Base-by-base conservation (phyloP, 331 rosid genomes). In the Erythrophleum ivorense region DNA sequence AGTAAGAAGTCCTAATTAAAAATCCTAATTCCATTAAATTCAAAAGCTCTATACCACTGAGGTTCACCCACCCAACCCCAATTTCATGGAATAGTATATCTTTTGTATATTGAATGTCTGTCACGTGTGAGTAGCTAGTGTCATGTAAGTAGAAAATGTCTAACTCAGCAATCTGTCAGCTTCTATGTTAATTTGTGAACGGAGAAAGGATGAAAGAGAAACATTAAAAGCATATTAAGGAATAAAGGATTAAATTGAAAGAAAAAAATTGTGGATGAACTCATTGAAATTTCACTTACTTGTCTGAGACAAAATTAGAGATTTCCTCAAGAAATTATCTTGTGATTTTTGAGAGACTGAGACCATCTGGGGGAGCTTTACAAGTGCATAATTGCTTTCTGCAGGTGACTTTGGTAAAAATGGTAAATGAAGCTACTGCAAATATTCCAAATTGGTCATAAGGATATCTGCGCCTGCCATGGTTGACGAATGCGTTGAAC, bases 321-420 rank as follows among this genome's bases (percentile, higher is more conserved):
- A 6, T 36, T 16, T 43, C 10, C 36, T 41, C 67, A 29, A 78
- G 66, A 50, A 74, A 18, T 52, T 29, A 9, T 40, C 12, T 45
- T 64, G 13, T 19, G 80, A 18, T 38, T 12, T 14, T 53, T 54
- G 75, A 63, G 59, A 71, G 41, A 31, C 34, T 29, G 62, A 67
- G 13, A 64, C 50, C 38, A 9, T 73, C 7, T 46, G 49, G 54
- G 5, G 43, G 40, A 73, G 67, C 60, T 65, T 58, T n/a, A 81
- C 72, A 70, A 48, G 38, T 60, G 5, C 9, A 12, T 5, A 49
- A 38, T 21, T 50, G 38, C 33, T 8, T 66, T 40, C 58, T 85
- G 80, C 91, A 96, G 99, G 99, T 90, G 88, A 96, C 99, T 45
- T 87, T 96, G 45, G 99, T 93, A 72, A 96, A 88, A 83, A 96